phyloP scores from a whole-genome alignment of 305 asterid species.

The Solanum chacoense region DNA sequence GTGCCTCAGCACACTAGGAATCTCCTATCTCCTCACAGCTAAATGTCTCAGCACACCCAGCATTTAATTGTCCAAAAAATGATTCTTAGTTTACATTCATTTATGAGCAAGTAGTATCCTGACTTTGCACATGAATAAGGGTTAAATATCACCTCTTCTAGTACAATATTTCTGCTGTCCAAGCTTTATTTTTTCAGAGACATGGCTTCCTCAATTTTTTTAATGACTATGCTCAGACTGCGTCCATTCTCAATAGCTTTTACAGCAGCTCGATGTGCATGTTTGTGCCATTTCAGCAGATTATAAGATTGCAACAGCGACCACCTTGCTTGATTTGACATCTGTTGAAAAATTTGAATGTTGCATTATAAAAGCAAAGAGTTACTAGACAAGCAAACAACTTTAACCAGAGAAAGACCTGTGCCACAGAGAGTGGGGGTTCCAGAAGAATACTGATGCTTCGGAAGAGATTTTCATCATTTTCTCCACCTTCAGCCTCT shows the following conservation, averaged over 20 bases:
- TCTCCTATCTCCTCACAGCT: neutral
- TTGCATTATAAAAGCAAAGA: neutral
- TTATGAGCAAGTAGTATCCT: neutral
- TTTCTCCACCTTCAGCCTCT: slow-evolving; percentile 98
- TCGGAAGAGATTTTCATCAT: slow-evolving; percentile 84
- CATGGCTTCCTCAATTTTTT: slow-evolving; percentile 70
- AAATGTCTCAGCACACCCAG: neutral
- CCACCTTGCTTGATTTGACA: slow-evolving; percentile 99
- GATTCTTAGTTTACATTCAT: neutral
- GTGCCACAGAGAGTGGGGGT: slow-evolving; percentile 73
- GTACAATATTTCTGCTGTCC: neutral
- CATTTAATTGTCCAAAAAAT: neutral
- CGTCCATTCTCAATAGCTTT: slow-evolving; percentile 63
- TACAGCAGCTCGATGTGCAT: slow-evolving; percentile 75
- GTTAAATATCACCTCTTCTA: neutral
- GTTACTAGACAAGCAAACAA: slow-evolving; percentile 1
- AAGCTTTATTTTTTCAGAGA: slow-evolving; percentile 21
- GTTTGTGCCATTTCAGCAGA: slow-evolving; percentile 76
- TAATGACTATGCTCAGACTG: slow-evolving; percentile 60
- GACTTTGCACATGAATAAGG: neutral
- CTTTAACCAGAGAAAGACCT: slow-evolving; percentile 34
- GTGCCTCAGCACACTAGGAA: neutral
- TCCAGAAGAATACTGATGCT: slow-evolving; percentile 63
- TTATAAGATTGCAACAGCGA: slow-evolving; percentile 84
- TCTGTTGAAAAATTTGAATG: slow-evolving; percentile 24